Conservation (phyloP, 805 yeast genomes). For the Candida insectorum region DNA sequence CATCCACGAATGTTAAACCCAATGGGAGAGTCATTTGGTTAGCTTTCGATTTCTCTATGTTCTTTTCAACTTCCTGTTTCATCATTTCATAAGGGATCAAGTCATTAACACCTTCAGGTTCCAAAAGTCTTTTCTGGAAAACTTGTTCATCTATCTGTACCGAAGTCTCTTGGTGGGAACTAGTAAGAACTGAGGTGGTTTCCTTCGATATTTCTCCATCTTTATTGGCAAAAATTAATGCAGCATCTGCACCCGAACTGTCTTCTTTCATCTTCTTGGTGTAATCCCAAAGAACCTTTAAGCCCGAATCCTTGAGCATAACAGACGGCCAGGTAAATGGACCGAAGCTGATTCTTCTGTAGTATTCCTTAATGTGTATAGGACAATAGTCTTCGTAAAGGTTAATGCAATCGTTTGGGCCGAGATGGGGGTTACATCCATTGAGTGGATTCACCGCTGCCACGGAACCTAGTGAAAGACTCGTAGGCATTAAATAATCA, state of each 20-base stretch:
- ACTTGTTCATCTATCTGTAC: constrained; percentile 17
- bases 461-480: too few species aligned
- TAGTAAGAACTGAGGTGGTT: constrained; percentile 18
- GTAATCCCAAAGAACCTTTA: constrained; percentile 32
- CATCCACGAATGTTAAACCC: constrained; percentile 33
- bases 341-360: constrained; percentile 31
- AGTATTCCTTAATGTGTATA: constrained; percentile 22
- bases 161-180: constrained; percentile 4
- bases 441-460: too few species aligned
- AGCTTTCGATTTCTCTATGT: constrained; percentile 11
- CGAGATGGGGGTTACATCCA: constrained; percentile 24
- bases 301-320: constrained; percentile 32
- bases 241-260: constrained; percentile 19
- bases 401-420: constrained; percentile 28
- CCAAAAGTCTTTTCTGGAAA: constrained; percentile 28
- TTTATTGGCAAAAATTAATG: constrained; percentile 20
- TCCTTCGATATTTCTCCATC: constrained; percentile 20
- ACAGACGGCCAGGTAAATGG: constrained; percentile 38
- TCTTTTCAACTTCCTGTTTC: constrained; percentile 15
- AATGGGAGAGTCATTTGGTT: constrained; percentile 20
- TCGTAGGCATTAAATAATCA: too few species aligned
- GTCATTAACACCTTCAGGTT: constrained; percentile 33
- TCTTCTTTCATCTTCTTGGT: constrained; percentile 16
- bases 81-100: constrained; percentile 26
- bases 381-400: constrained; percentile 35